These are phyloP conservation scores for Neurospora sp. DNA, from an alignment of 495 filamentous ascomycete genomes.

Conservation along the genomic window DNA sequence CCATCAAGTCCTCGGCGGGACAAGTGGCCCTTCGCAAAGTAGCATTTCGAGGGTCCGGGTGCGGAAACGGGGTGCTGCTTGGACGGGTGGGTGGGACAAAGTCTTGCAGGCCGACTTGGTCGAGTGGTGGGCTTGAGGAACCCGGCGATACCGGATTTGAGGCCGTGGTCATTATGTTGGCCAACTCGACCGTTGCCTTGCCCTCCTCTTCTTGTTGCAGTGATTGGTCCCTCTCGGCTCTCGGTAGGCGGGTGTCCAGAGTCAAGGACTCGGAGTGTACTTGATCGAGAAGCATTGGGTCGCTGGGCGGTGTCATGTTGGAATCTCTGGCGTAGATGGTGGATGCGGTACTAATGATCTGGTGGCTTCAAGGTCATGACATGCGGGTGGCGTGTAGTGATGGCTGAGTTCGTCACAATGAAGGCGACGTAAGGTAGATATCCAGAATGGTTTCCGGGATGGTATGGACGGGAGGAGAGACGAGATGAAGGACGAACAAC, in stretches of 20 bases:
- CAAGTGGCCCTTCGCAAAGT: slow-evolving; percentile 31
- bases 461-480: neutral
- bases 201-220: slow-evolving; percentile 31
- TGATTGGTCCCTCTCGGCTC: slow-evolving; percentile 17
- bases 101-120: slow-evolving; percentile 34
- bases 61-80: slow-evolving; percentile 47
- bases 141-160: slow-evolving; percentile 45
- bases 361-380: neutral
- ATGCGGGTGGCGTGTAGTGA: neutral
- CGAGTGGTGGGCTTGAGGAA: slow-evolving; percentile 41
- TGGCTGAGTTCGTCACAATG: neutral
- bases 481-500: neutral
- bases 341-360: neutral
- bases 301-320: slow-evolving; percentile 10
- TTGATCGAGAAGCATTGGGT: slow-evolving; percentile 14
- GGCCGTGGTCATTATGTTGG: slow-evolving; percentile 40
- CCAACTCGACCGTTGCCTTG: slow-evolving; percentile 33
- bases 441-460: neutral
- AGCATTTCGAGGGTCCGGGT: slow-evolving; percentile 36
- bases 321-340: neutral
- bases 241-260: slow-evolving; percentile 18
- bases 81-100: slow-evolving; percentile 43
- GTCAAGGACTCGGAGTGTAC: slow-evolving; percentile 17
- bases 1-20: slow-evolving; percentile 20
- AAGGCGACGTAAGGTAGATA: neutral